Percentiles rank a stretch among this genome's conserved stretches.
These are phyloP conservation scores for Macadamia integrifolia DNA, from an alignment of 164 flowering plant genomes.

Conservation along the genomic window DNA sequence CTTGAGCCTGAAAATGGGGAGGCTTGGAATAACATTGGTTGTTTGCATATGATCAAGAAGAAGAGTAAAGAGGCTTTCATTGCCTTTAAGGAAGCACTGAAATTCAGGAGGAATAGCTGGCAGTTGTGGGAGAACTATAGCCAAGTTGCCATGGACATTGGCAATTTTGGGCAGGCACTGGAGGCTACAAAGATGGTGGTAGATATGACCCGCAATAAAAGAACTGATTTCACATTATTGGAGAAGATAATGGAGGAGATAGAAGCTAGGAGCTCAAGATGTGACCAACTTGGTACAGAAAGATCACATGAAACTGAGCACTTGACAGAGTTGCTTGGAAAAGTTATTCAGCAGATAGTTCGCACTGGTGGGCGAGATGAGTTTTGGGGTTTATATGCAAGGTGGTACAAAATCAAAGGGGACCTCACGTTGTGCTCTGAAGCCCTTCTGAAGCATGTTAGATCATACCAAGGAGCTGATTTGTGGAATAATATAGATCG, in stretches of 20 bases:
- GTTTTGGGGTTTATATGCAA: slow-evolving; percentile 88
- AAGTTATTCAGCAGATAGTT: slow-evolving; percentile 68
- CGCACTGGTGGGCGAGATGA: slow-evolving; percentile 53
- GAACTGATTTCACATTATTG: slow-evolving; percentile 55
- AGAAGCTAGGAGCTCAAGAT: slow-evolving; percentile 35
- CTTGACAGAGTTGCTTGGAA: slow-evolving; percentile 59
- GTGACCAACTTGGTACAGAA: slow-evolving; percentile 16
- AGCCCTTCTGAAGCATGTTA: slow-evolving; percentile 88
- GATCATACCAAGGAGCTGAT: slow-evolving; percentile 92
- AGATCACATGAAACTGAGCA: slow-evolving; percentile 47
- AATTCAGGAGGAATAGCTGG: slow-evolving; percentile 89
- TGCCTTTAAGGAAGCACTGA: slow-evolving; percentile 88
- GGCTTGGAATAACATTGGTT: slow-evolving; percentile 98
- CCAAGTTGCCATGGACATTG: slow-evolving; percentile 69
- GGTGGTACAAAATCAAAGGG: slow-evolving; percentile 88
- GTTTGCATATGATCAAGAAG: slow-evolving; percentile 80
- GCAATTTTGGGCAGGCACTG: slow-evolving; percentile 50
- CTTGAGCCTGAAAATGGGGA: slow-evolving; percentile 99
- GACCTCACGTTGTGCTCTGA: slow-evolving; percentile 84
- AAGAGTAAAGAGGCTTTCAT: slow-evolving; percentile 73
- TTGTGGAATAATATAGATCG: slow-evolving; percentile 68
- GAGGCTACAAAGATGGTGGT: slow-evolving; percentile 73
- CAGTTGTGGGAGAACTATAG: slow-evolving; percentile 91
- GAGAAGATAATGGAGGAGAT: slow-evolving; percentile 54
- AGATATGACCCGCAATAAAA: slow-evolving; percentile 51